Evolutionary conservation across 345 rosid genomes (phyloP), one percentile per base, ranked within the genome.

Genomic region (Linum usitatissimum): DNA sequence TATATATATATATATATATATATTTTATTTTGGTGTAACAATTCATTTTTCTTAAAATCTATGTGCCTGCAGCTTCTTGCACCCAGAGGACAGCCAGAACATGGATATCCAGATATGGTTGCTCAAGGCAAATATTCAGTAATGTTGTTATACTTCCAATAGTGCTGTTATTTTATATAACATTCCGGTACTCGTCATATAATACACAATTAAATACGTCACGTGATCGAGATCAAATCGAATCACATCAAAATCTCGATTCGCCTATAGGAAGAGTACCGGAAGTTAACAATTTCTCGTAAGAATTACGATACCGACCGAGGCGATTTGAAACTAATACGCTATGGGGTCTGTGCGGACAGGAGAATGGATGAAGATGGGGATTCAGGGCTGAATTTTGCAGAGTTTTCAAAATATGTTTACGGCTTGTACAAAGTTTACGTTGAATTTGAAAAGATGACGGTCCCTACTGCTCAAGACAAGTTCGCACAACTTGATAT

Each of bases 11-110:
- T 23, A 23, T 23, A 23, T 23, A 23, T 23, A 23, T 23, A 23
- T 23, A 0, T 0, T 1, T 2, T 2, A 23, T 23, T 23, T 23
- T 23, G 28, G 28, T 34, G 38, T 34, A 34, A 34, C 38, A 34
- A 34, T 1, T 34, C 8, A 5, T 34, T 34, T 7, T 4, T 34
- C 38, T 7, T 4, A 34, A 23, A 23, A 23, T 23, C 28, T 23
- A 23, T 23, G 28, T 23, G 28, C 28, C 2, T 70, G 66, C 81
- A 86, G 92, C 63, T 84, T 88, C 78, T 75, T 86, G 71, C 82
- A 88, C 30, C 92, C 96, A 1, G 90, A 84, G 77, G 88, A 84
- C 40, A 80, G 90, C 40, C 68, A 75, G 70, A 84, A 79, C 67
- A 72, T 67, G 38, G 76, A 66, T 38, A 77, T 78, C 68, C 83